A percentile compares a stretch with the other conserved stretches of the same genome.
These are phyloP conservation scores for Penicillium bialowiezense DNA, from an alignment of 495 filamentous ascomycete species.

Conservation along the genomic window DNA sequence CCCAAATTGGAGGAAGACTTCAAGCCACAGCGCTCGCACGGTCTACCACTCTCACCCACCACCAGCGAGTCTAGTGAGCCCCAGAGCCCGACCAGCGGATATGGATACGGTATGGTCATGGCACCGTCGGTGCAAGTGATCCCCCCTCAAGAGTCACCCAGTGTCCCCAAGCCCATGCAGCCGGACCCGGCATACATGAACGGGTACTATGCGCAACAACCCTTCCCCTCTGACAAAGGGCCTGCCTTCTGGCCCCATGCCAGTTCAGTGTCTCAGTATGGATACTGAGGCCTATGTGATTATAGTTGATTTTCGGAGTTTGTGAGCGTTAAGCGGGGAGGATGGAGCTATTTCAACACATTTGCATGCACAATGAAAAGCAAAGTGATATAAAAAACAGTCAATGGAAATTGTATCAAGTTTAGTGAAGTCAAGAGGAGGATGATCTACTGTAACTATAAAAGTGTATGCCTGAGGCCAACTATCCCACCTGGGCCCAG, in stretches of 20 bases:
- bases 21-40: neutral
- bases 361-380: no score
- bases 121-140: slow-evolving; percentile 5
- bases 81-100: slow-evolving; percentile 17
- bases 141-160: slow-evolving; percentile 8
- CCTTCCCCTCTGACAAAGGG: slow-evolving; percentile 14
- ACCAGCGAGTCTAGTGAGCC: slow-evolving; percentile 25
- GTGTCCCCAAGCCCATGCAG: slow-evolving; percentile 9
- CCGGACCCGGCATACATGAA: slow-evolving; percentile 8
- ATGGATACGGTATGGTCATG: slow-evolving; percentile 13
- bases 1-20: neutral
- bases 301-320: slow-evolving; percentile 1
- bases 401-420: no score
- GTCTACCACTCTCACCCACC: slow-evolving; percentile 18
- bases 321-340: slow-evolving; percentile 1
- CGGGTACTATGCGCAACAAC: slow-evolving; percentile 15
- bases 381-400: neutral
- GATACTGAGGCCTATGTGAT: slow-evolving; percentile 9
- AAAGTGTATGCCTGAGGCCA: slow-evolving; percentile 1
- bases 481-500: neutral
- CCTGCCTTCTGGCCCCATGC: slow-evolving; percentile 17
- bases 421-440: no score
- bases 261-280: slow-evolving; percentile 13
- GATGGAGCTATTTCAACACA: neutral
- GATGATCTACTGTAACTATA: no score